Conservation (phyloP, 805 yeast species). For the Nakazawaea holstii region DNA sequence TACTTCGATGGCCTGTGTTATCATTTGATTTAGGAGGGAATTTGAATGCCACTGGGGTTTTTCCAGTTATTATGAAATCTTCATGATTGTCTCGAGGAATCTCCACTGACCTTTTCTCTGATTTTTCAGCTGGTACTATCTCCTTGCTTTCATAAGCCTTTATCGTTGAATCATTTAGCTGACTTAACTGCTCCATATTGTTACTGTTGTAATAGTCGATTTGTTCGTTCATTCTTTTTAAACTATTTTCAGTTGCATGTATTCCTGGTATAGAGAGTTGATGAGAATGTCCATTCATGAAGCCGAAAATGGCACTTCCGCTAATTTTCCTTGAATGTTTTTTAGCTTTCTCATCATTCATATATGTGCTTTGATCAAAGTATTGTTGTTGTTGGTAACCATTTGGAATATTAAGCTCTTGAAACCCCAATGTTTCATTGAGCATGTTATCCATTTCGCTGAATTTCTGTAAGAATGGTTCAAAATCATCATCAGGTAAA, state of each 20-base stretch:
- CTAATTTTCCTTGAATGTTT: constrained; percentile 58
- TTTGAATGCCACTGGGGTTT: constrained; percentile 44
- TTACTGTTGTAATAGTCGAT: neutral
- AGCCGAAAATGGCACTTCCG: constrained; percentile 82
- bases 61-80: constrained; percentile 46
- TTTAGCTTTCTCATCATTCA: constrained; percentile 10
- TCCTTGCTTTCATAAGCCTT: neutral
- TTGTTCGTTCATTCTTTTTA: constrained; percentile 11
- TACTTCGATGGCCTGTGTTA: too few relatives aligned
- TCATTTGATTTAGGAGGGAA: constrained; percentile 39
- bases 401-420: constrained; percentile 59
- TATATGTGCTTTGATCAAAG: constrained; percentile 9
- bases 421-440: constrained; percentile 50
- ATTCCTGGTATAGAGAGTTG: constrained; percentile 56
- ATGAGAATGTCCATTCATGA: constrained; percentile 49
- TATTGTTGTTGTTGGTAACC: constrained; percentile 14
- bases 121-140: constrained; percentile 10
- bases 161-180: neutral
- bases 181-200: neutral
- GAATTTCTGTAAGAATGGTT: constrained; percentile 37
- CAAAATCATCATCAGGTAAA: constrained; percentile 51
- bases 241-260: constrained; percentile 20
- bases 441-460: constrained; percentile 51
- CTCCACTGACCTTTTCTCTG: neutral
- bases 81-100: constrained; percentile 9